Evolutionary conservation across 2,329 filamentous ascomycete genomes (phyloP), one percentile per base, ranked within the genome.

Genomic region (Aschersonia sp.): DNA sequence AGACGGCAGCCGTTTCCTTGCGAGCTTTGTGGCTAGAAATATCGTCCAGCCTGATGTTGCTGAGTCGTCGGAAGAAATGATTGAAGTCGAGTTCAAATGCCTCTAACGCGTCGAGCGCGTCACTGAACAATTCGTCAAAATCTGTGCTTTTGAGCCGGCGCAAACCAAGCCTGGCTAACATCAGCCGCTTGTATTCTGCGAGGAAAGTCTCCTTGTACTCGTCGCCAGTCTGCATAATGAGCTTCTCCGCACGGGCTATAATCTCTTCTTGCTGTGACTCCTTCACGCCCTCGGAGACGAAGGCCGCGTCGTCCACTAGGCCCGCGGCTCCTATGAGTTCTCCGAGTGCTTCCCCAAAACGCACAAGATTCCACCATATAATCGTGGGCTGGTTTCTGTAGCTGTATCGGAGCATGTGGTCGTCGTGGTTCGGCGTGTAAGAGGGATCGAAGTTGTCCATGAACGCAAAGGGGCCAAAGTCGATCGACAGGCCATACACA

Each of bases 361-460:
- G 81, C 1, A 96, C 87, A 0, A 97, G 73, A 58, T 97, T 97
- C 92, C 92, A 98, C 92, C 92, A 98, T 59, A 98, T 92, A 49
- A 98, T 85, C 42, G 83, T 89, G 0, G 92, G 89, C 60, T 98
- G 92, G 61, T 95, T 95, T 55, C 83, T 82, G 70, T 97, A 98
- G 54, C 81, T 82, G 63, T 98, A 98, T 44, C 92, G 79, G 32
- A 94, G 70, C 68, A 84, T 76, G 59, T 84, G 75, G 59, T 98
- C 92, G 63, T 98, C 92, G 62, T 98, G 92, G 60, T 98, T 98
- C 1, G 92, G 92, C 0, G 92, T 98, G 63, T 97, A 98, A 12
- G 75, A 71, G 0, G 90, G 90, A 58, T 98, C 90, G 58, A 97
- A 98, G 59, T 89, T 88, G 63, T 98, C 92, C 70, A 98, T 83